Base-by-base conservation (phyloP, 148 eudicot species). In the Persicaria maculosa region DNA sequence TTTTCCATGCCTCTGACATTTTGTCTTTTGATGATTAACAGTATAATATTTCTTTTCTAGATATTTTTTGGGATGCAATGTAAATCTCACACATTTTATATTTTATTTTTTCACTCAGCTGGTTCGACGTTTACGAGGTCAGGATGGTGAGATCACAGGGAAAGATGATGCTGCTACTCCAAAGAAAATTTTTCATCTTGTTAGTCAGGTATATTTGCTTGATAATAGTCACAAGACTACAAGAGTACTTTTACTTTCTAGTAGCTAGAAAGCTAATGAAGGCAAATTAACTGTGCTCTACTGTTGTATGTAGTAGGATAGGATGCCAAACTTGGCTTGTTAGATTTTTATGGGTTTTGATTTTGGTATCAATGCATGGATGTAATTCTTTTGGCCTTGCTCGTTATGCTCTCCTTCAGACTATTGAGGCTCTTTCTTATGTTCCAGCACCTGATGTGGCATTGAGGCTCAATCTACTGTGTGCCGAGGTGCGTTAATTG, bases 121-220 rank as follows among this genome's bases (percentile, higher is more conserved):
- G 89, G 89, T 89, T 57, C 85, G 97, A 81, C 79, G 76, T 72
- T 78, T 96, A 78, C 97, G 88, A 80, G 82, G 84, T 78, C 97
- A 86, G 77, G 97, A 92, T 81, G 97, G 97, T 82, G 97, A 90
- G 79, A 80, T 85, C 44, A 89, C 75, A 76, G 92, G 96, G 48
- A 93, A 89, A 83, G 93, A 96, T 83, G 84, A 85, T 31, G 88
- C 93, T 75, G 93, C 91, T 53, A 92, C 97, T 31, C 99, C 99
- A 36, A 96, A 85, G 83, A 89, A 88, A 79, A 84, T 96, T 53
- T 96, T 96, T 80, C 97, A 87, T 86, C 86, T 92, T 54, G 78
- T 92, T 76, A 92, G 85, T 85, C 87, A 90, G 94, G 99, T 89
- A 84, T 57, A 65, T 71, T 68, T 72, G 31, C 50, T 20, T 44